phyloP scores from a whole-genome alignment of 2,329 filamentous ascomycete genomes.

The Hortaea werneckii region DNA sequence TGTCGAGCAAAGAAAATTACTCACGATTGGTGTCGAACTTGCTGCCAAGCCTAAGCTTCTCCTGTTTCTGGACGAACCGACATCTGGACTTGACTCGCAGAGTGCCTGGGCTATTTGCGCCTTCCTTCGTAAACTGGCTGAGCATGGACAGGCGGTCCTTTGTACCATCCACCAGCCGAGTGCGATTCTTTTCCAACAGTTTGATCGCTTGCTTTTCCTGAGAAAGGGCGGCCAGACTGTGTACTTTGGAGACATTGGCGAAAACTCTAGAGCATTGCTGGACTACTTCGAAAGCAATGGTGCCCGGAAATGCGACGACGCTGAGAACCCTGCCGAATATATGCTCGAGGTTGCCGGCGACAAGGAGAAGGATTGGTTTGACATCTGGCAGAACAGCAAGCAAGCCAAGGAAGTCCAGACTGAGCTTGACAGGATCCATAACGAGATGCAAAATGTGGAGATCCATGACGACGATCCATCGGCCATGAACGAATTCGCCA shows the following conservation, averaged over 20 bases:
- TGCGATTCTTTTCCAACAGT: conserved; percentile 36
- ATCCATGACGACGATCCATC: conserved; percentile 24
- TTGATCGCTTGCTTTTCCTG: conserved; percentile 36
- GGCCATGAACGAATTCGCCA: conserved; percentile 33
- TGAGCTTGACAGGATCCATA: conserved; percentile 31
- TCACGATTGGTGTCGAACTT: conserved; percentile 45
- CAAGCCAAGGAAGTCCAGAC: conserved; percentile 24
- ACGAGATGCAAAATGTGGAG: conserved; percentile 23
- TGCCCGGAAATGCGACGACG: conserved; percentile 43
- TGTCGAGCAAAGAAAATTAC: conserved; percentile 51
- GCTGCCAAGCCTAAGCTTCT: conserved; percentile 45
- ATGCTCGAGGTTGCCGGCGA: conserved; percentile 50
- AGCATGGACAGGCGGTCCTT: conserved; percentile 31
- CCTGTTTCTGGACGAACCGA: conserved; percentile 52
- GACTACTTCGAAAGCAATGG: conserved; percentile 54
- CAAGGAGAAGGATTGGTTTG: conserved; percentile 31
- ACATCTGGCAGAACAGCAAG: conserved; percentile 29
- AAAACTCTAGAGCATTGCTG: conserved; percentile 31
- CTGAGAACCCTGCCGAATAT: conserved; percentile 65
- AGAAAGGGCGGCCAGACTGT: conserved; percentile 35
- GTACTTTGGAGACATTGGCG: conserved; percentile 39
- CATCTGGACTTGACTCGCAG: conserved; percentile 52
- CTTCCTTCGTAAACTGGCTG: conserved; percentile 52
- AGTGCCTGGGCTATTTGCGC: conserved; percentile 54
- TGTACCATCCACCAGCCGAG: conserved; percentile 40